These are phyloP conservation scores for Myrmaecium sp. DNA, from an alignment of 2,329 filamentous ascomycete species.

Conservation along the genomic window DNA sequence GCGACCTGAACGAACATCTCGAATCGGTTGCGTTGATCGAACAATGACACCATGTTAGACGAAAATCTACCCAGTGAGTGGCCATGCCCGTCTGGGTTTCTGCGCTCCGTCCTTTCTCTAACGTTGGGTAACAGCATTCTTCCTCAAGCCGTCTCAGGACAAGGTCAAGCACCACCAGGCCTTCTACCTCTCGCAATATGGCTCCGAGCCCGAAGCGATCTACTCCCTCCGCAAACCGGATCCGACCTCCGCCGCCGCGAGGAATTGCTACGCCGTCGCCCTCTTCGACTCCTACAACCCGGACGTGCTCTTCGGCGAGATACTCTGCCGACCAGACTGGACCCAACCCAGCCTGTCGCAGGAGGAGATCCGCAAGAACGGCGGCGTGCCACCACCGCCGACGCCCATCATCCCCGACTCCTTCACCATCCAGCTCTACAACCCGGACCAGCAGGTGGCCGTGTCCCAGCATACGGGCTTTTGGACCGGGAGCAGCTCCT, in stretches of 20 bases:
- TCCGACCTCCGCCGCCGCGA: constrained; percentile 49
- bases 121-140: constrained; percentile 35
- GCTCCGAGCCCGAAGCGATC: constrained; percentile 60
- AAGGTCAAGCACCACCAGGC: constrained; percentile 34
- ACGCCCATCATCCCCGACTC: constrained; percentile 58
- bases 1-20: too few species aligned
- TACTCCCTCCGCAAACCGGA: constrained; percentile 69
- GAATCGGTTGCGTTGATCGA: too few species aligned
- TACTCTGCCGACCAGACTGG: constrained; percentile 72
- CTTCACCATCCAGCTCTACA: constrained; percentile 82
- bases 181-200: constrained; percentile 48
- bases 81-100: constrained; percentile 31
- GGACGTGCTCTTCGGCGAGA: constrained; percentile 74
- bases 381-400: constrained; percentile 46
- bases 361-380: constrained; percentile 58
- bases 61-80: constrained; percentile 65
- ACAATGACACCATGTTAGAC: constrained; percentile 58
- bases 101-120: constrained; percentile 9
- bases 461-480: constrained; percentile 56
- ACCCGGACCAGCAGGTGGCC: constrained; percentile 68
- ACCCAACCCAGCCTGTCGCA: constrained; percentile 64
- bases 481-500: constrained; percentile 66
- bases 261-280: constrained; percentile 73
- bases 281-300: constrained; percentile 68
- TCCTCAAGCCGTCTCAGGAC: constrained; percentile 36